These are phyloP conservation scores for Hypoxylon lienhwacheense DNA, from an alignment of 495 filamentous ascomycete genomes.

Conservation along the genomic window DNA sequence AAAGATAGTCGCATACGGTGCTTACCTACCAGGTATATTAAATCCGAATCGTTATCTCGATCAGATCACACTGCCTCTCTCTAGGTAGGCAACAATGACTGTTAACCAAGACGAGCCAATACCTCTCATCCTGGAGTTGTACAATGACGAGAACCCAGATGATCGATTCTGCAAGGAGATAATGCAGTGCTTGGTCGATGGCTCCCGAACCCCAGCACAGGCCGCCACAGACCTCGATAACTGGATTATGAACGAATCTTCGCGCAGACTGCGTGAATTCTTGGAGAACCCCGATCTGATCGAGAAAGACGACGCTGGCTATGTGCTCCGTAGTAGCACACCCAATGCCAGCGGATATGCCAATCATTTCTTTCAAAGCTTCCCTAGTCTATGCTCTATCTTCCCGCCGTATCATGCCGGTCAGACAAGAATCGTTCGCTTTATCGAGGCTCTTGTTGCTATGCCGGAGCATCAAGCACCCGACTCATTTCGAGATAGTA, in stretches of 20 bases:
- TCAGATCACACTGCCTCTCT: too few relatives aligned
- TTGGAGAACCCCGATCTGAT: slow-evolving; percentile 7
- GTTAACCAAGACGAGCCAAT: slow-evolving; percentile 12
- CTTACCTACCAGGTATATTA: too few relatives aligned
- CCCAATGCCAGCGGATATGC: slow-evolving; percentile 22
- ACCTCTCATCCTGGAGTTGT: slow-evolving; percentile 11
- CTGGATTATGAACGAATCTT: slow-evolving; percentile 16
- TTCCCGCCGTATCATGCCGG: slow-evolving; percentile 18
- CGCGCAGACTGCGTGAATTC: slow-evolving; percentile 5
- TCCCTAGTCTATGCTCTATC: slow-evolving; percentile 16
- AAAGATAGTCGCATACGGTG: too few relatives aligned
- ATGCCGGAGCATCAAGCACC: slow-evolving; percentile 18
- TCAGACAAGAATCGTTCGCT: slow-evolving; percentile 15
- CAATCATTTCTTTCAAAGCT: slow-evolving; percentile 15
- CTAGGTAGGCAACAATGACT: neutral
- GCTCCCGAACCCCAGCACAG: slow-evolving; percentile 9
- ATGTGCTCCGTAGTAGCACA: slow-evolving; percentile 1
- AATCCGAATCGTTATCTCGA: neutral
- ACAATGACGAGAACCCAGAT: slow-evolving; percentile 7
- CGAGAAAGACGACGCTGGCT: slow-evolving; percentile 3
- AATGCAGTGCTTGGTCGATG: slow-evolving; percentile 11
- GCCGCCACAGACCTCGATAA: slow-evolving; percentile 7
- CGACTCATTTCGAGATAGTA: slow-evolving; percentile 8
- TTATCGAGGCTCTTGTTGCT: slow-evolving; percentile 15
- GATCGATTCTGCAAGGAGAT: slow-evolving; percentile 11